Evolutionary conservation across 257 asterid species (phyloP), one percentile per base, ranked within the genome.

Genomic region (Solanum corneliomulleri): DNA sequence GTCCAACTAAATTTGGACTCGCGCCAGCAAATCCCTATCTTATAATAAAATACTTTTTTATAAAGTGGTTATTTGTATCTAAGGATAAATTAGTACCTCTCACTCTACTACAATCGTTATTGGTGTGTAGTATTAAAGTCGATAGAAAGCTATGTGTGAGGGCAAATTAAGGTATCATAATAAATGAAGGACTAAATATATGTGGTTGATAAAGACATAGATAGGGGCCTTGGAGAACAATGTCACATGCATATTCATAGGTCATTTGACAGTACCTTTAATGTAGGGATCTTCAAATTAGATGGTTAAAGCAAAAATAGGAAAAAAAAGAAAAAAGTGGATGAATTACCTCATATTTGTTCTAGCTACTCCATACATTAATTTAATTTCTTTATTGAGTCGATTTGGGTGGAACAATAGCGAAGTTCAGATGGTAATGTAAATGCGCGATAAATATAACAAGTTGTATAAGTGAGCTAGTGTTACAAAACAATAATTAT

Each of bases 241-340:
- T 39, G 45, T 56, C 87, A 87, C 68, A 86, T 87, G 89, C 78
- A 23, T 62, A 31, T 70, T 60, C 77, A 70, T 83, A 58, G 58
- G 44, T 76, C 68, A 39, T 83, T 29, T 86, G 81, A 72, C 81
- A 71, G 84, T 52, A 23, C 64, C 71, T 64, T 42, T 83, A 86
- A 39, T 47, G 85, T 29, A n/a, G 58, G 88, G 68, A 62, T 35
- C 29, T 33, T 25, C 70, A 56, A 18, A 21, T 37, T 20, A 74
- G 18, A 37, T 71, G 25, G 78, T 71, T 33, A 33, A 15, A n/a
- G 45, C 1, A 33, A 16, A 16, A 71, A 71, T 14, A 64, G 35
- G 33, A 27, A 29, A 68, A 68, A 49, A 4, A 66, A 68, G 9
- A 27, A 37, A 37, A 27, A 68, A 29, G 3, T 27, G 18, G 75